Percentiles rank a stretch among this genome's conserved stretches.
Evolutionary conservation across 306 rosid genomes (phyloP).

Genomic region (Dryas drummondii): DNA sequence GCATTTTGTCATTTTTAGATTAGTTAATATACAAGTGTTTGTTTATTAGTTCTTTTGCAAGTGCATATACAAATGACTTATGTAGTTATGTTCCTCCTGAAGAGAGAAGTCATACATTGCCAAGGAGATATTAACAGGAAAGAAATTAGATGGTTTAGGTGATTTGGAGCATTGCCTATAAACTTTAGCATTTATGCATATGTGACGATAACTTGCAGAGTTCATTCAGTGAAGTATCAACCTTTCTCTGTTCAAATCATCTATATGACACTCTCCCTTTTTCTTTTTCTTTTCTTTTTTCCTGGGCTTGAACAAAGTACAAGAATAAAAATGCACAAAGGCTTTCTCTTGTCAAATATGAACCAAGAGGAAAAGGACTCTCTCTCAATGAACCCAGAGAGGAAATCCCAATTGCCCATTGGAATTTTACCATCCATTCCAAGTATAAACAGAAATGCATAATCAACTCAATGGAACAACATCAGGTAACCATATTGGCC

Average conservation of each 20-base stretch:
- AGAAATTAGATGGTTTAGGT: not conserved
- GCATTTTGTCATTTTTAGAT: not conserved
- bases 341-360: not conserved
- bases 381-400: not conserved
- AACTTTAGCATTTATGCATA: not conserved
- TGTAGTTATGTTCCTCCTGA: not conserved
- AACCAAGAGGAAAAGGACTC: slow-evolving; percentile 2
- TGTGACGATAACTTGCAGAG: not conserved
- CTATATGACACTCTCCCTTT: not conserved
- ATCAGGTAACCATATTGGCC: not conserved
- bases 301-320: not conserved
- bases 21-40: not conserved
- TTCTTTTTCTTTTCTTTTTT: not conserved
- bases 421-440: not conserved
- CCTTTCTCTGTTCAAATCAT: not conserved
- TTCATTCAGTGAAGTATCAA: not conserved
- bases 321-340: not conserved
- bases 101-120: not conserved
- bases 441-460: not conserved
- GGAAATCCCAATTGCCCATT: not conserved
- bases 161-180: not conserved
- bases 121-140: not conserved
- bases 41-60: not conserved
- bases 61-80: not conserved
- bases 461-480: slow-evolving; percentile 2